phyloP scores from a whole-genome alignment of 371 early-diverging fungal species.

The Mucor circinelloides region DNA sequence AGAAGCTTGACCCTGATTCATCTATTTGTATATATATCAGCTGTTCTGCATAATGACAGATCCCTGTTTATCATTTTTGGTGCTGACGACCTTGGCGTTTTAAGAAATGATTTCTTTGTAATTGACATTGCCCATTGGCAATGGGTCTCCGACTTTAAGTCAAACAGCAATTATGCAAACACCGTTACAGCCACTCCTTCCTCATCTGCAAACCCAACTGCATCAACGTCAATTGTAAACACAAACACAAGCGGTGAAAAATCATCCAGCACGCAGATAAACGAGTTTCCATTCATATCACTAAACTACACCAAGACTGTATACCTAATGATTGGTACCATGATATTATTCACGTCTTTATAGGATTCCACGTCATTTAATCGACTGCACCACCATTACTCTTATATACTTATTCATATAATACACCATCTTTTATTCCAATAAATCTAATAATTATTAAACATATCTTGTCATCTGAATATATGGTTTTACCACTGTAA shows the following conservation, averaged over 20 bases:
- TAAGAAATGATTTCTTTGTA: conserved; percentile 21
- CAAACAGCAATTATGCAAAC: conserved; percentile 2
- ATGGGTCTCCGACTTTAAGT: conserved; percentile 12
- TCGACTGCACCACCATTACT: background rate
- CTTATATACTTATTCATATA: too few species aligned
- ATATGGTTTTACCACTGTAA: too few species aligned
- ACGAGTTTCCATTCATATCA: background rate
- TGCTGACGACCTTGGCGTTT: conserved; percentile 11
- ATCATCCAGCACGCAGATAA: background rate
- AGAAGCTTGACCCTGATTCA: too few species aligned
- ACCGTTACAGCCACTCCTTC: background rate
- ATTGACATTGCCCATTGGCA: conserved; percentile 14
- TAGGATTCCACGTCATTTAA: background rate
- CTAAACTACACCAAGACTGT: background rate
- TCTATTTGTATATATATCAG: too few species aligned
- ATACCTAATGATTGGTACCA: background rate
- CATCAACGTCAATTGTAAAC: background rate
- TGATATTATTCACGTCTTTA: background rate
- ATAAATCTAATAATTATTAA: too few species aligned
- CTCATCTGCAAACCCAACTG: background rate
- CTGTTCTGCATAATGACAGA: conserved; percentile 7
- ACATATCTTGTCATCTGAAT: too few species aligned
- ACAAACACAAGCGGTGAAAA: background rate
- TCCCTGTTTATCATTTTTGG: conserved; percentile 25
- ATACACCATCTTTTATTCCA: too few species aligned